Evolutionary conservation across 1,284 basidiomycete genomes (phyloP).

Genomic region (Flammula alnicola): DNA sequence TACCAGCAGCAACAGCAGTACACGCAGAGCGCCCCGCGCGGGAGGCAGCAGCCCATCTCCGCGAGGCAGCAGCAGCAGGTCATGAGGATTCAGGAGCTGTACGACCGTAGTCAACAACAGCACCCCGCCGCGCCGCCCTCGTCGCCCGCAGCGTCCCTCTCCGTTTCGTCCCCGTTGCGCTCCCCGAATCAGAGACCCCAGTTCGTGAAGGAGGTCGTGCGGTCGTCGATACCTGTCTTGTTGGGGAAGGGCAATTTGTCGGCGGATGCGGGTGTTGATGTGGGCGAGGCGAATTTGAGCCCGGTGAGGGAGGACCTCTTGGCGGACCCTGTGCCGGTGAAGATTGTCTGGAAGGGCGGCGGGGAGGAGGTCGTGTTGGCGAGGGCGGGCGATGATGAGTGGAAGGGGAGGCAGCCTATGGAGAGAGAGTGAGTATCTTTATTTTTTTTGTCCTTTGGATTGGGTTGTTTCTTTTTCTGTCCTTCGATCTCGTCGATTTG

Average conservation of each 20-base stretch:
- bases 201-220: conserved; percentile 64
- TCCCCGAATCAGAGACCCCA: conserved; percentile 37
- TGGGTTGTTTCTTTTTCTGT: not conserved
- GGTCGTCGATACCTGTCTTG: conserved; percentile 65
- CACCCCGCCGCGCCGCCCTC: conserved; percentile 41
- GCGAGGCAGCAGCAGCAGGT: conserved; percentile 33
- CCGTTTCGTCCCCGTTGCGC: conserved; percentile 20
- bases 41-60: conserved; percentile 49
- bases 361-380: conserved; percentile 66
- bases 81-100: conserved; percentile 36
- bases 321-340: conserved; percentile 51
- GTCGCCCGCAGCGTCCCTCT: conserved; percentile 33
- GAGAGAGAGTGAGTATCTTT: conserved; percentile 56
- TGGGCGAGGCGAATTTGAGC: conserved; percentile 27
- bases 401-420: conserved; percentile 70
- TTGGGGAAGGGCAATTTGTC: conserved; percentile 51
- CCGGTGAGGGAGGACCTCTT: conserved; percentile 23
- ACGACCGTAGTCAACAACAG: conserved; percentile 39
- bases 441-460: conserved; percentile 10
- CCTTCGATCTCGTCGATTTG: not conserved
- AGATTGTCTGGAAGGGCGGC: conserved; percentile 66
- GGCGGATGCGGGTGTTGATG: conserved; percentile 28
- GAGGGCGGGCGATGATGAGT: conserved; percentile 72
- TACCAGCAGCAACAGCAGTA: not conserved
- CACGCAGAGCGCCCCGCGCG: conserved; percentile 31